Evolutionary conservation across 495 filamentous ascomycete genomes (phyloP), one percentile per base, ranked within the genome.

Genomic region (Neurospora tetraspora): DNA sequence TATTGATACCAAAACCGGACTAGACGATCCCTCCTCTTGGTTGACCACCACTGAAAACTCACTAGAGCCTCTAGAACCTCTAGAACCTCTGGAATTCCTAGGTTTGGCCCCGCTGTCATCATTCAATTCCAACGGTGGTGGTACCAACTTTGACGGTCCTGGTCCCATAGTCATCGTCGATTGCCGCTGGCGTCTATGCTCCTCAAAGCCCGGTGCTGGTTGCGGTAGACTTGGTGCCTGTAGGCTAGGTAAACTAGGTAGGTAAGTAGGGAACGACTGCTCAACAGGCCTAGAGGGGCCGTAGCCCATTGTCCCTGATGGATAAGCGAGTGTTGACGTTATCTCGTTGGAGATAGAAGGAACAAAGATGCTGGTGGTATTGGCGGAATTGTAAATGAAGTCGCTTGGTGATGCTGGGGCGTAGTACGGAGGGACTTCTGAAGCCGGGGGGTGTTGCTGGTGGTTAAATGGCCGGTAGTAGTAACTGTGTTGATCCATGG

Each of bases 331-430:
- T n/a, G n/a, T n/a, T n/a, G n/a, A n/a, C n/a, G n/a, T n/a, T n/a
- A n/a, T n/a, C n/a, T n/a, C n/a, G n/a, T n/a, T n/a, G n/a, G n/a
- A n/a, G n/a, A n/a, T n/a, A n/a, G n/a, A n/a, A n/a, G n/a, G n/a
- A n/a, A n/a, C n/a, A n/a, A 37, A 71, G 18, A 36, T 18, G 69
- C 16, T 43, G 23, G 42, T 23, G 43, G 37, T 27, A 5, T 39
- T 34, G 40, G 31, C 74, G 8, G 42, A 59, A 6, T 59, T 39
- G 40, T 77, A 77, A n/a, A 79, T 79, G 74, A 78, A 78, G 18
- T 74, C 65, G 70, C 75, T 79, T 31, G 77, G 75, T 20, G 75
- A 77, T 20, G 12, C 27, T 1, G 42, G 45, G 4, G 38, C 40
- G 23, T 45, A 5, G 42, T 31, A 12, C 5, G 34, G 34, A 6